These are phyloP conservation scores for Neurospora tetrasperma DNA, from an alignment of 495 filamentous ascomycete species.

Conservation along the genomic window DNA sequence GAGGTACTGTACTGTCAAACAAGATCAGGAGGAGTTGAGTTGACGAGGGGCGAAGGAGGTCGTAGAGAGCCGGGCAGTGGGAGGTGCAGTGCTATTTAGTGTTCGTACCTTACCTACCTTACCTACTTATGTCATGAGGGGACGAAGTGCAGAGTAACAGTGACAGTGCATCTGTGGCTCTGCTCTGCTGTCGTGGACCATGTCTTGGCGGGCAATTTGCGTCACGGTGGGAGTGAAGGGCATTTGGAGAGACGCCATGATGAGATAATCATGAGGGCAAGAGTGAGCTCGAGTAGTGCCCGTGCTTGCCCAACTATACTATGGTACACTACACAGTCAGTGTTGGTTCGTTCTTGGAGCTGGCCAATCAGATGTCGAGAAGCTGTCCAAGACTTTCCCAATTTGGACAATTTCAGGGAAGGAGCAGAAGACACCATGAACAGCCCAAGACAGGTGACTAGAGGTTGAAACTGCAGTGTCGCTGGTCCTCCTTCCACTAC, in stretches of 20 bases:
- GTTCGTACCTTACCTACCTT: no score
- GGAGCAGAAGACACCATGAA: not conserved
- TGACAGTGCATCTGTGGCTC: not conserved
- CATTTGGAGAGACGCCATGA: not conserved
- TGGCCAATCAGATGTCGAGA: not conserved
- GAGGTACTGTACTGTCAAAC: not conserved
- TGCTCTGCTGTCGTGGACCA: not conserved
- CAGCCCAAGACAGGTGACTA: not conserved
- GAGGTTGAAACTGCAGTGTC: no score
- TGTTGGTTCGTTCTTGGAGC: not conserved
- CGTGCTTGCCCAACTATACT: not conserved
- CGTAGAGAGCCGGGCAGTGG: not conserved
- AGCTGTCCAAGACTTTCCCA: not conserved
- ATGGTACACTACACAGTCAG: not conserved
- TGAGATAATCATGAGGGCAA: not conserved
- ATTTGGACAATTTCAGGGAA: not conserved
- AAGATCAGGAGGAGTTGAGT: not conserved
- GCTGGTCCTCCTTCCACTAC: not conserved
- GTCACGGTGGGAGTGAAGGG: not conserved
- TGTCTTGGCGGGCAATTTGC: not conserved
- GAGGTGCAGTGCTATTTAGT: no score
- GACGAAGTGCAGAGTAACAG: not conserved
- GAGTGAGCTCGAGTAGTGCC: not conserved
- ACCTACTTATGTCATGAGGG: not conserved
- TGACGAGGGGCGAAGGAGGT: not conserved